Evolutionary conservation across 306 rosid species (phyloP).

Genomic region (Echinosophora koreensis): DNA sequence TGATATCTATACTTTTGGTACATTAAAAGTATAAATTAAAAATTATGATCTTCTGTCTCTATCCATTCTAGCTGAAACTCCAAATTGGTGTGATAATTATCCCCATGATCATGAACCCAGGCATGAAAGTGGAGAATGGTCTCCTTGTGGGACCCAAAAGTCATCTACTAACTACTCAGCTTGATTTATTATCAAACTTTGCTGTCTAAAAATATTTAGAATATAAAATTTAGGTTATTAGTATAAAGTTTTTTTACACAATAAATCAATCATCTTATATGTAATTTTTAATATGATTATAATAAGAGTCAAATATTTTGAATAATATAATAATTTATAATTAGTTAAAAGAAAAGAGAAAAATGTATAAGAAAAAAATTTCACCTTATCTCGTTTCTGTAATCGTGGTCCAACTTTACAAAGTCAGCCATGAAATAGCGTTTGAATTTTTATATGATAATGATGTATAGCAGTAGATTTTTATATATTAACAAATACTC

Average conservation of each 20-base stretch:
- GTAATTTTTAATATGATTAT: no score
- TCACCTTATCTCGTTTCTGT: background rate
- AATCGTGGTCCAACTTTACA: background rate
- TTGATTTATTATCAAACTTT: no score
- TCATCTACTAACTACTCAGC: background rate
- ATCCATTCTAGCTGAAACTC: slow-evolving; percentile 29
- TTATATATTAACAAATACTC: background rate
- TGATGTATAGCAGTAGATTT: background rate
- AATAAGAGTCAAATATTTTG: no score
- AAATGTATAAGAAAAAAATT: background rate
- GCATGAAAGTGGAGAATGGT: slow-evolving; percentile 6
- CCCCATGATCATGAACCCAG: background rate
- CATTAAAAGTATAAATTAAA: background rate
- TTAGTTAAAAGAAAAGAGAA: background rate
- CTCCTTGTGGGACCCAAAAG: slow-evolving; percentile 31
- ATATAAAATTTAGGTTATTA: no score
- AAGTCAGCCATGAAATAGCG: background rate
- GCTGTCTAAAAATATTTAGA: no score
- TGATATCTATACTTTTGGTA: slow-evolving; percentile 7
- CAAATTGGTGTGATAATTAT: slow-evolving; percentile 28
- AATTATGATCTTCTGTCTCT: slow-evolving; percentile 6
- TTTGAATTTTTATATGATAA: background rate
- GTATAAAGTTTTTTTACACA: no score
- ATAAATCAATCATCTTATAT: no score
- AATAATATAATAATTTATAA: no score